phyloP scores from a whole-genome alignment of 2,329 filamentous ascomycete genomes.

The Rugonectria rugulosa region DNA sequence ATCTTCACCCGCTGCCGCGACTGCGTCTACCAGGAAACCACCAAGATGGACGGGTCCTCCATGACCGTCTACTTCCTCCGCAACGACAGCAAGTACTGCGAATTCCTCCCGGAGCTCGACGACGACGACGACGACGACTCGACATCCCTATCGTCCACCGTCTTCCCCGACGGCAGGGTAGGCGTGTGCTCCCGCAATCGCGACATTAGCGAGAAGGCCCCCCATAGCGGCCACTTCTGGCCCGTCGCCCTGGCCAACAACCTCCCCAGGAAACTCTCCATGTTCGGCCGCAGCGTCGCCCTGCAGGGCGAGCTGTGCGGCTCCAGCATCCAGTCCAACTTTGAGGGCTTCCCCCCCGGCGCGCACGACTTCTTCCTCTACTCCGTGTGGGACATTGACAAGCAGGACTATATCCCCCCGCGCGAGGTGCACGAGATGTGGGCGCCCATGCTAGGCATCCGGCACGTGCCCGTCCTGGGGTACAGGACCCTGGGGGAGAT shows the following conservation, averaged over 20 bases:
- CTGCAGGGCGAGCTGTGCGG: conserved; percentile 38
- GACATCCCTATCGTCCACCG: neutral
- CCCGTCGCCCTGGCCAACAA: conserved; percentile 11
- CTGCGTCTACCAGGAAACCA: conserved; percentile 45
- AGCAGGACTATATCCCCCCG: conserved; percentile 38
- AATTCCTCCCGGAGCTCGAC: conserved; percentile 24
- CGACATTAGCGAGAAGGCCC: conserved; percentile 23
- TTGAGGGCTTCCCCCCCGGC: conserved; percentile 29
- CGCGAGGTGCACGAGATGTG: conserved; percentile 37
- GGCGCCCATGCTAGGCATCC: conserved; percentile 36
- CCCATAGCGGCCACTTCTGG: conserved; percentile 29
- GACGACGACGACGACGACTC: too few relatives aligned
- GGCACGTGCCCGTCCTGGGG: conserved; percentile 43
- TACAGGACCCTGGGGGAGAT: conserved; percentile 26
- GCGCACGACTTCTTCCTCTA: conserved; percentile 45
- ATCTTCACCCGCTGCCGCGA: conserved; percentile 26
- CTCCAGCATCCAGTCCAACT: conserved; percentile 33
- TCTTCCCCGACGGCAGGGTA: conserved; percentile 13
- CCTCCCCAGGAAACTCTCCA: conserved; percentile 21
- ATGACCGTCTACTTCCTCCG: conserved; percentile 49
- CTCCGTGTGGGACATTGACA: conserved; percentile 42
- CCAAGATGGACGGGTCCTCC: conserved; percentile 50
- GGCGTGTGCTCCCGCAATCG: conserved; percentile 36
- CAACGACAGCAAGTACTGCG: conserved; percentile 27
- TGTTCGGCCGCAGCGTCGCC: conserved; percentile 27